Evolutionary conservation across 1,284 basidiomycete species (phyloP), one percentile per base, ranked within the genome.

Genomic region (Wolfiporia cocos): DNA sequence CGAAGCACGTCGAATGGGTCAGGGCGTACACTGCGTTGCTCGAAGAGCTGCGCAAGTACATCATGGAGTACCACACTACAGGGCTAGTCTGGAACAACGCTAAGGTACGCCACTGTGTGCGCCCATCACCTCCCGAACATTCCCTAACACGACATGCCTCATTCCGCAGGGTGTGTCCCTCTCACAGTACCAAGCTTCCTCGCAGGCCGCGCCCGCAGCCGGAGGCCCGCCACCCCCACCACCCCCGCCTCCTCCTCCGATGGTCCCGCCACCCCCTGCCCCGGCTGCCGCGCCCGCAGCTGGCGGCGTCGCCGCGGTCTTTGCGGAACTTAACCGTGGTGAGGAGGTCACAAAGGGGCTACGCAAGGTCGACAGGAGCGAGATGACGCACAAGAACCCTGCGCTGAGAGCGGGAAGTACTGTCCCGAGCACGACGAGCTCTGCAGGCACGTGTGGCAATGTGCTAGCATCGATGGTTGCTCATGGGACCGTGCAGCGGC

Each of bases 311-410:
- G 80, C 80, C 11, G 90, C 92, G 4, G 88, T 99, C n/a, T 95
- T 99, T 48, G 87, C 90, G 1, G 80, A 92, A 48, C 69, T 99
- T 41, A 98, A 98, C 62, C 79, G 86, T 44, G 95, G 96, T 11
- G 88, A 83, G 46, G 82, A 86, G 12, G 84, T 99, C 42, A 98
- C 95, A 6, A 90, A 87, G 55, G 83, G 88, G 5, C 64, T 99
- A 52, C 83, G 87, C 54, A 98, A 96, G 64, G 96, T 99, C 15
- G 92, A 96, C 62, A 81, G 85, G 66, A 94, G 88, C 53, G 84
- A 97, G 64, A 95, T 95, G 93, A 98, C 93, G 5, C 96, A 99
- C 73, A 98, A 99, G 76, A 99, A 99, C 58, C 95, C 96, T 0
- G 74, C 80, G 12, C 67, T 99, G 32, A 71, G 93, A 30, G 76